phyloP scores from a whole-genome alignment of 139 green algal species.

The Trebouxia sp. region DNA sequence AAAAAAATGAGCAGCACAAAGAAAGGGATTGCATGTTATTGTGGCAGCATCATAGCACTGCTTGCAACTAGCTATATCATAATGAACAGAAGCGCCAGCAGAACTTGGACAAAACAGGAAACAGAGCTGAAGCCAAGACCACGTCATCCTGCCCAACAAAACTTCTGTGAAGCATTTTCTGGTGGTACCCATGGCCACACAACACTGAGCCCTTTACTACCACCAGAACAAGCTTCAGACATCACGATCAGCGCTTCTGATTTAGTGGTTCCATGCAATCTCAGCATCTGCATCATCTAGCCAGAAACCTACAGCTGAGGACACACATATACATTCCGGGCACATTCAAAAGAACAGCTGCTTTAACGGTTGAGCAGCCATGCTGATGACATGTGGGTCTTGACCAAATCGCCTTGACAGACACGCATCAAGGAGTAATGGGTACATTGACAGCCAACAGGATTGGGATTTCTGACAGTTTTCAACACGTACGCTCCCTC shows the following conservation, averaged over 20 bases:
- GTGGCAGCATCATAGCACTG: too few species aligned
- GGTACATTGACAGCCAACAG: slow-evolving; percentile 50
- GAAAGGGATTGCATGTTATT: too few species aligned
- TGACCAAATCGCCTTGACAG: slow-evolving; percentile 36
- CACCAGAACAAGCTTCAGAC: neutral
- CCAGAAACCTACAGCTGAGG: neutral
- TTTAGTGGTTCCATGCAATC: too few species aligned
- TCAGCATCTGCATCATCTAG: too few species aligned
- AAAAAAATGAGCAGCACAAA: too few species aligned
- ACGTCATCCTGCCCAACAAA: too few species aligned
- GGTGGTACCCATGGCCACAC: neutral
- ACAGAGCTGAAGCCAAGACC: too few species aligned
- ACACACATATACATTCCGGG: neutral
- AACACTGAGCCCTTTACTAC: too few species aligned
- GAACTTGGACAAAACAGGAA: too few species aligned
- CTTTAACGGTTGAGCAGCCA: slow-evolving; percentile 25
- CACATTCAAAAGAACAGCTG: too few species aligned
- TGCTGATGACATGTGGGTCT: neutral
- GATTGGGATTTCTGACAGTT: slow-evolving; percentile 36
- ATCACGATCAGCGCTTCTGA: neutral
- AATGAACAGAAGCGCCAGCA: too few species aligned
- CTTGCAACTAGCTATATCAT: too few species aligned
- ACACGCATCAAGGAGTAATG: slow-evolving; percentile 55
- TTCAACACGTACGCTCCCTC: slow-evolving; percentile 62
- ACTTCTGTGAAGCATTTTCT: neutral